A percentile compares a stretch with the other conserved stretches of the same genome.
Evolutionary conservation across 345 rosid genomes (phyloP).

Genomic region (Salix brachista): DNA sequence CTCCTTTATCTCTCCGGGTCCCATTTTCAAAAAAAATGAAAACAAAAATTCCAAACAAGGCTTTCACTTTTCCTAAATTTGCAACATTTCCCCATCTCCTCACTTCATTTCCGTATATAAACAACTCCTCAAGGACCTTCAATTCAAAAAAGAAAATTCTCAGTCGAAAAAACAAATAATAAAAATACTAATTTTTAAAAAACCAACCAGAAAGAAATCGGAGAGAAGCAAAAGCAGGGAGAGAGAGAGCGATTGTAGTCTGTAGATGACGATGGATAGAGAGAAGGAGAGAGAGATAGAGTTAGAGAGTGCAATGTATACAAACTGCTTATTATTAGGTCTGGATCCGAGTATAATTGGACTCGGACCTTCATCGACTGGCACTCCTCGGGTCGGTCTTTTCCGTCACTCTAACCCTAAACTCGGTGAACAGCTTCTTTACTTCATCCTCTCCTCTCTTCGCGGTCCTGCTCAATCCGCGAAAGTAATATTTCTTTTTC

Average conservation of each 20-base stretch:
- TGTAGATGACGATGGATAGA: conserved; percentile 93
- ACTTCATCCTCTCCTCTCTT: conserved; percentile 95
- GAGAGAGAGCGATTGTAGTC: conserved; percentile 60
- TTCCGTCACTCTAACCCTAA: conserved; percentile 99
- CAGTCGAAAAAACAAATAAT: conserved; percentile 2
- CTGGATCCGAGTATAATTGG: conserved; percentile 93
- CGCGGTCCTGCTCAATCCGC: conserved; percentile 97
- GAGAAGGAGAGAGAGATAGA: conserved; percentile 99
- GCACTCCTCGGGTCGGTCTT: conserved; percentile 77
- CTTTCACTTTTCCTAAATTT: neutral
- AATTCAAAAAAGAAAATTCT: conserved; percentile 17
- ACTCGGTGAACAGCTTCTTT: conserved; percentile 97
- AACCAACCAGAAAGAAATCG: neutral
- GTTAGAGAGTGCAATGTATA: conserved; percentile 99
- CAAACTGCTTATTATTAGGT: conserved; percentile 89
- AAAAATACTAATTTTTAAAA: neutral
- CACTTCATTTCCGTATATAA: conserved; percentile 13
- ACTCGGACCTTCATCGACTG: conserved; percentile 71
- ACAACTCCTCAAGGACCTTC: conserved; percentile 14
- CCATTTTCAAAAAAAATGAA: neutral
- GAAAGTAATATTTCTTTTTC: conserved; percentile 41
- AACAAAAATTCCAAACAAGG: neutral
- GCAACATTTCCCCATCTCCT: conserved; percentile 1
- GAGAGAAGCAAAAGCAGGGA: conserved; percentile 23
- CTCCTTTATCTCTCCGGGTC: conserved; percentile 6